Percentiles rank a stretch among this genome's conserved stretches.
Evolutionary conservation across 2,329 filamentous ascomycete genomes (phyloP).

Genomic region (Penicillium sp.): DNA sequence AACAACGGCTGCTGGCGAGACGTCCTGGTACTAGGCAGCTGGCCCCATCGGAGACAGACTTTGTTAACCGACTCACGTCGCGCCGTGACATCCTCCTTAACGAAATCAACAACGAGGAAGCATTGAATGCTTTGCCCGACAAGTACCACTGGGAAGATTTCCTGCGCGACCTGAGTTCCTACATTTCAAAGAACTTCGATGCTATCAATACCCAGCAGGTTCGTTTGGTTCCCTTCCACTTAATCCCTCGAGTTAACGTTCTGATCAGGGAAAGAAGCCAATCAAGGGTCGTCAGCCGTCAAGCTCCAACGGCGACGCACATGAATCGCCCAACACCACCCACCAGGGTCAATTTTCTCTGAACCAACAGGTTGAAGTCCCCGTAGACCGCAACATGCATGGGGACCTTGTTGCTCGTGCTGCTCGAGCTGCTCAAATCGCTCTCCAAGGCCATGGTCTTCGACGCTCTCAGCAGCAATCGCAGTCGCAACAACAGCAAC

Average conservation of each 20-base stretch:
- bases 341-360: constrained; percentile 47
- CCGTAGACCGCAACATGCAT: constrained; percentile 43
- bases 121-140: constrained; percentile 54
- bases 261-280: constrained; percentile 39
- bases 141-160: constrained; percentile 68
- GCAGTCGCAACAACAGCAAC: constrained; percentile 36
- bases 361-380: constrained; percentile 41
- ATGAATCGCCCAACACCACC: constrained; percentile 39
- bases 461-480: constrained; percentile 38
- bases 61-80: constrained; percentile 56
- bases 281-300: constrained; percentile 40
- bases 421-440: constrained; percentile 51
- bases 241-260: constrained; percentile 20
- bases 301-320: constrained; percentile 39
- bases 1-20: constrained; percentile 54
- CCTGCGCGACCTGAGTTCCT: constrained; percentile 58
- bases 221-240: constrained; percentile 15
- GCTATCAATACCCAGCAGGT: constrained; percentile 52
- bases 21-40: constrained; percentile 58
- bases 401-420: constrained; percentile 51
- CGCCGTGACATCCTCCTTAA: constrained; percentile 60
- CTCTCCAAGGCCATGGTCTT: constrained; percentile 46
- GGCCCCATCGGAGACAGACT: constrained; percentile 61
- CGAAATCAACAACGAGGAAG: constrained; percentile 55
- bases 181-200: constrained; percentile 62